Base-by-base conservation (phyloP, 805 yeast species). In the Metschnikowia reukaufii region DNA sequence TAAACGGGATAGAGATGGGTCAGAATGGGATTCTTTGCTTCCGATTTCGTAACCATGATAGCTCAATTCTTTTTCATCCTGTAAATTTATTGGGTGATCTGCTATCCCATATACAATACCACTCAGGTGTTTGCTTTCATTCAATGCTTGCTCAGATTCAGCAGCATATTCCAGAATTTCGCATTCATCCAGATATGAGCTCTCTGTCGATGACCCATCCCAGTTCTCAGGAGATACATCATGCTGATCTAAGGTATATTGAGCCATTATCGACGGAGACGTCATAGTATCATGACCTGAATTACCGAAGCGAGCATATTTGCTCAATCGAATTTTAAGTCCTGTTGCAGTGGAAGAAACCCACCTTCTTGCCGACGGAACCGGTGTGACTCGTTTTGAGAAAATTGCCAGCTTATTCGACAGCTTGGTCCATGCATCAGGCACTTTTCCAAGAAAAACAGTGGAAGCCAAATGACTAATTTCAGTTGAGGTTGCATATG, bases 391-490 rank as follows among this genome's bases (percentile, higher is more conserved):
- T 19, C 39, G 32, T 31, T 32, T 40, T 16, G 35, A 25, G 39
- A 47, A 32, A 10, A 44, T 5, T 8, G 36, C 34, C 13, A 18
- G 44, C 29, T 27, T 27, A 17, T 21, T 35, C 13, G 51, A 30
- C n/a, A 38, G 18, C n/a, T 31, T 40, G 25, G 44, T 20, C 89
- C 88, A 86, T 10, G 75, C 60, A 19, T 65, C 62, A 0, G 91
- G 92, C 2, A 83, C 60, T 0, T 74, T 69, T 0, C 92, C 92
- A 4, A 86, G 53, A 7, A 84, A 64, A 0, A 77, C 62, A 1
- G 74, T 68, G 39, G 69, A 68, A 0, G 88, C 73, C 9, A 69
- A 64, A n/a, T 68, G 66, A 19, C 80, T 67, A 6, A 86, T 59
- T 45, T 79, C 77, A 4, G 56, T 42, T 0, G 84, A 67, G 7